phyloP scores from a whole-genome alignment of 305 asterid genomes.

The Plantago lanceolata region DNA sequence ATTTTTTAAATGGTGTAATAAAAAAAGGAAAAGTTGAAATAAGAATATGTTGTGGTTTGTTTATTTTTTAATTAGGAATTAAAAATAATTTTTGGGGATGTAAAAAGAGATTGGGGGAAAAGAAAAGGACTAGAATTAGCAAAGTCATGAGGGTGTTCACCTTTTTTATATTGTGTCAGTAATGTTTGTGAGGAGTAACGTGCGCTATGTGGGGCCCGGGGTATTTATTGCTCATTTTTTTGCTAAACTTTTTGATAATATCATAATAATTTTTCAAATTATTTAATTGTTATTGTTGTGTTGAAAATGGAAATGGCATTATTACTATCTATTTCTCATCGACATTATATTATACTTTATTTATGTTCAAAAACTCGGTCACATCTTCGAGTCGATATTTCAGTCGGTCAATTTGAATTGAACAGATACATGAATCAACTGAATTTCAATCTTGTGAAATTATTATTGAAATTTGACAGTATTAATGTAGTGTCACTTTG shows the following conservation, averaged over 20 bases:
- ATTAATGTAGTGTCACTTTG: too few relatives aligned
- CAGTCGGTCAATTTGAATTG: too few relatives aligned
- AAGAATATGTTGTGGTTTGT: neutral
- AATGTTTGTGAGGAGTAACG: slow-evolving; percentile 26
- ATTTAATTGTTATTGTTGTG: too few relatives aligned
- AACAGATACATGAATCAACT: too few relatives aligned
- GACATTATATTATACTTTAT: too few relatives aligned
- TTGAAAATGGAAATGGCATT: neutral
- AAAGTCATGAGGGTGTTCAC: neutral
- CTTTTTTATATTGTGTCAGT: slow-evolving; percentile 14
- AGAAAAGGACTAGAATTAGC: slow-evolving; percentile 6
- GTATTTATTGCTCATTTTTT: slow-evolving; percentile 21
- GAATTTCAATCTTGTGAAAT: too few relatives aligned
- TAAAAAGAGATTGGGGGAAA: neutral
- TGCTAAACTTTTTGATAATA: neutral
- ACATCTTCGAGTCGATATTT: too few relatives aligned
- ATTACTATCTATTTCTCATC: too few relatives aligned
- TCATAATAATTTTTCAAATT: too few relatives aligned
- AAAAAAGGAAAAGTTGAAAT: slow-evolving; percentile 1
- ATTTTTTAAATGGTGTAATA: slow-evolving; percentile 22
- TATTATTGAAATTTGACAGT: too few relatives aligned
- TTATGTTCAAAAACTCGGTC: too few relatives aligned
- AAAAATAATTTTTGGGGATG: neutral
- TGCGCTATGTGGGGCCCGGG: slow-evolving; percentile 25
- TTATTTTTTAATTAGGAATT: neutral